Percentiles rank a stretch among this genome's conserved stretches.
Conservation (phyloP, 257 asterid species). For the Sherardia arvensis region DNA sequence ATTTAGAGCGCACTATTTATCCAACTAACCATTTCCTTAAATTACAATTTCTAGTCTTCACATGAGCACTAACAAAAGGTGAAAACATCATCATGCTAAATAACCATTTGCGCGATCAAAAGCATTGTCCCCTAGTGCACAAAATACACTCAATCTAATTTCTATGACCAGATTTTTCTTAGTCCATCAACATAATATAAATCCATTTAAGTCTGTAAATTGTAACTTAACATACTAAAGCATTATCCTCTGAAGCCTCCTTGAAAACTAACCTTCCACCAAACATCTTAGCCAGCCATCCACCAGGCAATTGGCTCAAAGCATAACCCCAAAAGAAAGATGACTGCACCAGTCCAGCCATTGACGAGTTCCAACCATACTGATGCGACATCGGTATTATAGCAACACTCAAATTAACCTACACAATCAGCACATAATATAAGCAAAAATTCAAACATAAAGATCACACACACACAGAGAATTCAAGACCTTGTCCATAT, state of each 20-base stretch:
- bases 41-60: background rate
- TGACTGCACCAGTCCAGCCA: slow-evolving; percentile 94
- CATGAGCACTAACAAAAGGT: background rate
- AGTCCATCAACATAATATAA: background rate
- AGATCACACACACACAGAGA: background rate
- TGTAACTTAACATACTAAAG: background rate
- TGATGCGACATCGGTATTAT: slow-evolving; percentile 98
- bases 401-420: slow-evolving; percentile 96
- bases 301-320: slow-evolving; percentile 95
- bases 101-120: background rate
- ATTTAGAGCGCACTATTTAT: background rate
- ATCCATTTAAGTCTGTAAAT: background rate
- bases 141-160: background rate
- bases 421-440: slow-evolving; percentile 18
- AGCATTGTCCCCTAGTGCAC: background rate
- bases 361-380: slow-evolving; percentile 89
- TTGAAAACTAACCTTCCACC: slow-evolving; percentile 86
- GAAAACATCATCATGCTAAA: background rate
- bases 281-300: slow-evolving; percentile 83
- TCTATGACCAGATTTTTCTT: background rate
- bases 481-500: slow-evolving; percentile 79
- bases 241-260: slow-evolving; percentile 11
- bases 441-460: slow-evolving; percentile 7
- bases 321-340: slow-evolving; percentile 99
- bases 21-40: background rate